Evolutionary conservation across 1,139 yeast species (phyloP).

Genomic region (Candida tropicalis): DNA sequence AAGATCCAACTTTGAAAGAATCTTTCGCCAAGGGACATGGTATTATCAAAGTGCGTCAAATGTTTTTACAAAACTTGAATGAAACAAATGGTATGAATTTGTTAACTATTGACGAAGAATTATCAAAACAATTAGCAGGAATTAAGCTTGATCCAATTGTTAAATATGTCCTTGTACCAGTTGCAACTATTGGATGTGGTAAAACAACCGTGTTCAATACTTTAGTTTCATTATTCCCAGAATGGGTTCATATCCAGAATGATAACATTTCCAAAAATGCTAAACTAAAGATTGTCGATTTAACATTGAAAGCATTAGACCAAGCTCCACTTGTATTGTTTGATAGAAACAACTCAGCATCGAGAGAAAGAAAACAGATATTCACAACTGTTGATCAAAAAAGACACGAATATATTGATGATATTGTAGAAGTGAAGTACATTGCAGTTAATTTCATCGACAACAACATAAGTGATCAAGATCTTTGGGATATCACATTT

Average conservation of each 20-base stretch:
- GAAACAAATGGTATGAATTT: conserved; percentile 37
- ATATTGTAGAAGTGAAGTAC: conserved; percentile 41
- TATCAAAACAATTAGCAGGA: conserved; percentile 17
- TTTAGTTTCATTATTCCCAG: conserved; percentile 54
- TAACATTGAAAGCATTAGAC: conserved; percentile 41
- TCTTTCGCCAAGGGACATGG: conserved; percentile 64
- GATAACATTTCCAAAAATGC: conserved; percentile 66
- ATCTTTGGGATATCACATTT: conserved; percentile 55
- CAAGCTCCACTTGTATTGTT: conserved; percentile 56
- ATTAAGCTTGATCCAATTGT: conserved; percentile 12
- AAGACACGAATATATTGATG: conserved; percentile 38
- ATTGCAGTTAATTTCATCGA: conserved; percentile 71
- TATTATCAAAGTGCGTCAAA: conserved; percentile 68
- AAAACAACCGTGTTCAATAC: conserved; percentile 83
- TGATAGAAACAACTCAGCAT: conserved; percentile 83
- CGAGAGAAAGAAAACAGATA: conserved; percentile 67
- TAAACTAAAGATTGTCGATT: conserved; percentile 53
- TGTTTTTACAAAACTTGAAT: conserved; percentile 53
- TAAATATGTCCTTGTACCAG: conserved; percentile 72
- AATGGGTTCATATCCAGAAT: conserved; percentile 82
- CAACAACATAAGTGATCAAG: conserved; percentile 21
- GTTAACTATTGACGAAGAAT: conserved; percentile 25
- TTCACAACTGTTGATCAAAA: conserved; percentile 53
- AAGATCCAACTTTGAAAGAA: conserved; percentile 46
- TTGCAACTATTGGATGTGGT: conserved; percentile 94